Base-by-base conservation (phyloP, 225 moss, liverwort and hornwort species). In the Bryum argenteum region DNA sequence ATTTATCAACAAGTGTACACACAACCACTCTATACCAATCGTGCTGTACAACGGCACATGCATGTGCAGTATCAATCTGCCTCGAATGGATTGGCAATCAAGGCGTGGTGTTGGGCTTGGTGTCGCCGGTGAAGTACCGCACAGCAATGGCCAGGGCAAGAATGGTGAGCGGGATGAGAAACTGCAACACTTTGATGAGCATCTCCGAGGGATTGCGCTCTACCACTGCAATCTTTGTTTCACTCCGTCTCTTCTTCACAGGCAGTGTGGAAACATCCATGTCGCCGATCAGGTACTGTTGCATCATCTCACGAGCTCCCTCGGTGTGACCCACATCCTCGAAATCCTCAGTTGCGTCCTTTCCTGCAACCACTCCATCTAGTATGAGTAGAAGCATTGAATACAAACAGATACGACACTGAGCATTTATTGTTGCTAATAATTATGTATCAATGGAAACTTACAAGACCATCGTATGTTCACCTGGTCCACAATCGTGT, bases 151-250 rank as follows among this genome's bases (percentile, higher is more conserved):
- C 61, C n/a, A 78, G 26, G 8, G 28, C 77, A 37, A 77, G 5
- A 65, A 73, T 44, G 3, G 69, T 59, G 65, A 77, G 69, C 1
- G 65, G 69, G 26, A 81, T 54, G 9, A 77, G 47, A 54, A 65
- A 70, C 13, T 81, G 65, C 69, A 81, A 18, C 53, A 69, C 73
- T 39, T 53, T 73, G 53, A 60, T 64, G 59, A 77, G 73, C 58
- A 77, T 64, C 59, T 77, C 77, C 4, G 68, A 77, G 28, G 71
- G 19, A 18, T 43, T 66, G 48, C n/a, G 15, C 23, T 48, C 16
- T 2, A 8, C 19, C 0, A 1, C 8, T 4, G 18, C 1, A 9
- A 3, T 19, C 2, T 6, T 19, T 4, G 40, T 10, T 14, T 9
- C 20, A 2, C 11, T 41, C 4, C 44, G 20, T 16, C 41, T 28